phyloP scores from a whole-genome alignment of 352 stramenopile species.

The Lagenidium sp. region DNA sequence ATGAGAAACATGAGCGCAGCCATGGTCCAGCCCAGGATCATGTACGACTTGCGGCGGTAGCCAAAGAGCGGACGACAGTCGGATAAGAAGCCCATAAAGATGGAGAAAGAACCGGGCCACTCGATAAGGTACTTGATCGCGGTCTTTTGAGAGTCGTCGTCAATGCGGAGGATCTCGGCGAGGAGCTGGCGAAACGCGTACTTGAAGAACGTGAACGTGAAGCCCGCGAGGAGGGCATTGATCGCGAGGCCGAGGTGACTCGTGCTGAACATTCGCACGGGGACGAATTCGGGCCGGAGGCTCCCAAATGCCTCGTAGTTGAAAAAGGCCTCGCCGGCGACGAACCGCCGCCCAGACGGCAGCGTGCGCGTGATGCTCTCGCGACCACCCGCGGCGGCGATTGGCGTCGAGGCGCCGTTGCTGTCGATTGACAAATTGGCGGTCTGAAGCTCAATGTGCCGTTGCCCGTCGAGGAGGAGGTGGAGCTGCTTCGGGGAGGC shows the following conservation, averaged over 20 bases:
- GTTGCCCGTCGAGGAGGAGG: no score
- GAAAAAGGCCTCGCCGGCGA: constrained; percentile 18
- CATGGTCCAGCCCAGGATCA: constrained; percentile 40
- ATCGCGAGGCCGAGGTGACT: constrained; percentile 10
- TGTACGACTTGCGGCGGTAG: constrained; percentile 69
- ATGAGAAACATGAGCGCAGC: constrained; percentile 1
- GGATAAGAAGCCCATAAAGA: constrained; percentile 61
- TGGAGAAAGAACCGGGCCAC: constrained; percentile 46
- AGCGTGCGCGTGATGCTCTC: background rate
- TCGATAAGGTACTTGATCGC: constrained; percentile 20
- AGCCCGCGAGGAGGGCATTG: constrained; percentile 2
- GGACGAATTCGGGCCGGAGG: constrained; percentile 4
- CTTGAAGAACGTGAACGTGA: constrained; percentile 9
- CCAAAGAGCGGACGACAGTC: constrained; percentile 53
- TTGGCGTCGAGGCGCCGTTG: background rate
- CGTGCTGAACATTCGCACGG: constrained; percentile 5
- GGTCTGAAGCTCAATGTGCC: no score
- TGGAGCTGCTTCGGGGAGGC: no score
- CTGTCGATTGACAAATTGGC: no score
- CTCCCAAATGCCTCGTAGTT: constrained; percentile 18
- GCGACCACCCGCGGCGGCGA: no score
- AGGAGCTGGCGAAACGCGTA: constrained; percentile 7
- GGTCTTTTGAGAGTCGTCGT: constrained; percentile 3
- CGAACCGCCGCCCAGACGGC: constrained; percentile 4
- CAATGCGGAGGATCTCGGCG: constrained; percentile 6